These are phyloP conservation scores for Lactifluus subvellereus DNA, from an alignment of 768 basidiomycete species.

Conservation along the genomic window DNA sequence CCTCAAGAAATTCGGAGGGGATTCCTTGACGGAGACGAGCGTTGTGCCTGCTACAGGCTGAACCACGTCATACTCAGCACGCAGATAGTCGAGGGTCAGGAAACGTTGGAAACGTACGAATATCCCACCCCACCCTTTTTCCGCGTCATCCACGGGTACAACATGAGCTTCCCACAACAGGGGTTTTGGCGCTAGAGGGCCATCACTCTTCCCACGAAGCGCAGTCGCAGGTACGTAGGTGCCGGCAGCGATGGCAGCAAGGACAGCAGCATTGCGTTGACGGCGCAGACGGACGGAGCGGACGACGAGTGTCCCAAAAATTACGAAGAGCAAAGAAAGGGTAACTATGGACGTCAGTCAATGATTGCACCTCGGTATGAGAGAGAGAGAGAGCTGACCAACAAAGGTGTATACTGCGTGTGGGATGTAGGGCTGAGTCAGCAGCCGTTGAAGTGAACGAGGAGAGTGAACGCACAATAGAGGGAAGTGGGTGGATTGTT, in stretches of 20 bases:
- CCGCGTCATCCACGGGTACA: not conserved
- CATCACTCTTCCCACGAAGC: not conserved
- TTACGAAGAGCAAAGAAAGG: not conserved
- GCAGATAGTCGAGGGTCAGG: not conserved
- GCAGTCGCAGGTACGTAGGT: not conserved
- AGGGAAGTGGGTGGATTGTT: slow-evolving; percentile 1
- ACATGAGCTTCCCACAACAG: slow-evolving; percentile 11
- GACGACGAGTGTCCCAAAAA: not conserved
- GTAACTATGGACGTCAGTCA: slow-evolving; percentile 1
- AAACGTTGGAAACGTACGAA: not conserved
- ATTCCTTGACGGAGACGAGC: not conserved
- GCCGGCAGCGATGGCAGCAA: not conserved
- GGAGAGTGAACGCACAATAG: not conserved
- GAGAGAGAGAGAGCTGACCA: not conserved
- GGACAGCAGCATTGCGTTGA: not conserved
- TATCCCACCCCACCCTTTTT: slow-evolving; percentile 14
- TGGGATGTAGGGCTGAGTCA: not conserved
- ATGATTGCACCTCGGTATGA: not conserved
- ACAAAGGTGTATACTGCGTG: slow-evolving; percentile 6
- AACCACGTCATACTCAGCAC: not conserved
- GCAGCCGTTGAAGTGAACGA: not conserved
- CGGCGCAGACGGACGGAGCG: slow-evolving; percentile 16
- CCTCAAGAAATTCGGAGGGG: not conserved
- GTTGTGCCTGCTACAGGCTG: slow-evolving; percentile 9
- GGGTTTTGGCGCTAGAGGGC: not conserved